phyloP scores from a whole-genome alignment of 495 filamentous ascomycete species.

The Neurospora discreta region DNA sequence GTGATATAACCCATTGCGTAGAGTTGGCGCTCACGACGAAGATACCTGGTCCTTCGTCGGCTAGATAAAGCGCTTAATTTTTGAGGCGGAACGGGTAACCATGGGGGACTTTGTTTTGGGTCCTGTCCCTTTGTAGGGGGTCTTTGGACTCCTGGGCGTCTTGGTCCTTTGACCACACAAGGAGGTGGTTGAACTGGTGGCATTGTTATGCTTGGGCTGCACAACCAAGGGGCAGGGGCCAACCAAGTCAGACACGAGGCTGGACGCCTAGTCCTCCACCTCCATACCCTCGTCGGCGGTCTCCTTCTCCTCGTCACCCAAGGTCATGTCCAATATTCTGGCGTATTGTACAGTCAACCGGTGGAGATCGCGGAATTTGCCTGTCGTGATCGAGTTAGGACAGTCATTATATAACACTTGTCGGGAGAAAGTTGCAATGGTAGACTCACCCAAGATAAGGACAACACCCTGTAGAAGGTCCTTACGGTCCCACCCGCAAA shows the following conservation, averaged over 20 bases:
- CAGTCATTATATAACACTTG: not conserved
- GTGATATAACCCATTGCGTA: not conserved
- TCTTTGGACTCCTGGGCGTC: not conserved
- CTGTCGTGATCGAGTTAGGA: conserved; percentile 39
- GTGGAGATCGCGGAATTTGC: conserved; percentile 88
- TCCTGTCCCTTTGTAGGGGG: not conserved
- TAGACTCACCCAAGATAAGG: conserved; percentile 72
- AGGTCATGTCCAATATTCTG: conserved; percentile 54
- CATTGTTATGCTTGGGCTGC: not conserved
- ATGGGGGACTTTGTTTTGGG: not conserved
- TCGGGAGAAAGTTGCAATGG: not conserved
- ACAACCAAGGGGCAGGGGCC: not conserved
- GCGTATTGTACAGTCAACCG: conserved; percentile 86
- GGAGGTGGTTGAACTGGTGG: not conserved
- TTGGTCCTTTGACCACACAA: not conserved
- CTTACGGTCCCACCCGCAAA: conserved; percentile 83
- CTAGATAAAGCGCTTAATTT: not conserved
- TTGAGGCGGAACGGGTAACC: not conserved
- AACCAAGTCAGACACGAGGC: not conserved
- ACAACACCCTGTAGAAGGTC: conserved; percentile 82
- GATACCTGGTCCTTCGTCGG: not conserved
- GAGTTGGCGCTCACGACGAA: not conserved
- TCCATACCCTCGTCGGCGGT: conserved; percentile 13
- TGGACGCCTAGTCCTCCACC: conserved; percentile 8
- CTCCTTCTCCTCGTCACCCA: conserved; percentile 34